These are phyloP conservation scores for Solanum tarapatanum DNA, from an alignment of 257 asterid genomes.

Conservation along the genomic window DNA sequence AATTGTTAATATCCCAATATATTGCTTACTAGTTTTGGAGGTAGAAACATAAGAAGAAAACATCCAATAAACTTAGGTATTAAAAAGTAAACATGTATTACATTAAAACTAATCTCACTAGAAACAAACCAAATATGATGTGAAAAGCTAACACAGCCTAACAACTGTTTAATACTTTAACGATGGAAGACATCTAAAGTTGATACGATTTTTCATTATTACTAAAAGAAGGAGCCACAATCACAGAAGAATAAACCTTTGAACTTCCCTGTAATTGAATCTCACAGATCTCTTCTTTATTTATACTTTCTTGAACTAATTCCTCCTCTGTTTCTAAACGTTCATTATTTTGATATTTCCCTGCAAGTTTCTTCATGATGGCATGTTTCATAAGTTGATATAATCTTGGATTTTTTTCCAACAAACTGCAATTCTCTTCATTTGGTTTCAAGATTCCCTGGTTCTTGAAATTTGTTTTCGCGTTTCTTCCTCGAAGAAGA, in stretches of 20 bases:
- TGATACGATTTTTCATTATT: background rate
- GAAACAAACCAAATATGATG: background rate
- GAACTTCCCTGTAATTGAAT: constrained; percentile 4
- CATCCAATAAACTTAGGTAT: background rate
- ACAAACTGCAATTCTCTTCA: constrained; percentile 10
- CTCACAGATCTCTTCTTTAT: background rate
- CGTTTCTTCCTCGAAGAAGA: constrained; percentile 18
- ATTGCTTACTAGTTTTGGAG: background rate
- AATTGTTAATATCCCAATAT: background rate
- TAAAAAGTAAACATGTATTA: background rate
- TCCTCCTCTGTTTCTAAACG: background rate
- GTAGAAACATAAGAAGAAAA: background rate
- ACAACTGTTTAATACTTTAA: background rate
- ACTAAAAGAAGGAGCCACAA: constrained; percentile 34
- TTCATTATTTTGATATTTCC: background rate
- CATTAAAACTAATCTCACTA: background rate
- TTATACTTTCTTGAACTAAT: background rate
- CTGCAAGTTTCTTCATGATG: constrained; percentile 12
- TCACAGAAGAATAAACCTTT: constrained; percentile 24
- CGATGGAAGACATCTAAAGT: background rate
- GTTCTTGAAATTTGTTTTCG: constrained; percentile 22
- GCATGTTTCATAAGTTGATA: constrained; percentile 18
- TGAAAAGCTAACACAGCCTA: background rate
- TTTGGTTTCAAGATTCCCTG: background rate
- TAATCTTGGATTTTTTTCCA: constrained; percentile 17